A percentile compares a stretch with the other conserved stretches of the same genome.
These are phyloP conservation scores for Cordyceps cicadae DNA, from an alignment of 2,329 filamentous ascomycete species.

Conservation along the genomic window DNA sequence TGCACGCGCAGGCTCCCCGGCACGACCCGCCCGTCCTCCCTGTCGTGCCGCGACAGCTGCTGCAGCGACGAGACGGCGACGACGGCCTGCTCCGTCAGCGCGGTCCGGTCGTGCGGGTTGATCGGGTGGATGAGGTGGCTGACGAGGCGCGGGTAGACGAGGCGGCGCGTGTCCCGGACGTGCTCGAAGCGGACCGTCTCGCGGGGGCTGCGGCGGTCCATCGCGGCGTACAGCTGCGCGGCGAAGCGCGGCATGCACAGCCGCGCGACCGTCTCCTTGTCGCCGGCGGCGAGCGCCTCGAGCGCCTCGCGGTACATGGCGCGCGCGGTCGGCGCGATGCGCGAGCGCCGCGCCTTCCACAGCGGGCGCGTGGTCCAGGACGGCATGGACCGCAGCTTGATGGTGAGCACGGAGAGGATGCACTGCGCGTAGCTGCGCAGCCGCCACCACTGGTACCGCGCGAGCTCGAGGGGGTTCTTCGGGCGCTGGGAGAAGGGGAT, in stretches of 20 bases:
- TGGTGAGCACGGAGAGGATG: slow-evolving; percentile 25
- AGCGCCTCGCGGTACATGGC: slow-evolving; percentile 54
- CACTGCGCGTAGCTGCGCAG: slow-evolving; percentile 29
- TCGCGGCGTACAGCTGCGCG: slow-evolving; percentile 41
- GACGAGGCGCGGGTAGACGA: slow-evolving; percentile 40
- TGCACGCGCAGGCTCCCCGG: slow-evolving; percentile 41
- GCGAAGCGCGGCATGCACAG: slow-evolving; percentile 48
- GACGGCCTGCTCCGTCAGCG: slow-evolving; percentile 43
- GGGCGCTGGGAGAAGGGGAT: slow-evolving; percentile 31
- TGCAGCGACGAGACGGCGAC: slow-evolving; percentile 52
- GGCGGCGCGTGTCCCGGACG: slow-evolving; percentile 36
- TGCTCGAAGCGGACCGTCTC: slow-evolving; percentile 47
- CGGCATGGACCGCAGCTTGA: slow-evolving; percentile 39
- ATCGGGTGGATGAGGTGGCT: slow-evolving; percentile 46
- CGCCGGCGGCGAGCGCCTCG: slow-evolving; percentile 50
- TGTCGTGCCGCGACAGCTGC: slow-evolving; percentile 36
- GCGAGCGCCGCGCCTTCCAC: slow-evolving; percentile 34
- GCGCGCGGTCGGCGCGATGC: slow-evolving; percentile 45
- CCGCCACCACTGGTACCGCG: slow-evolving; percentile 30
- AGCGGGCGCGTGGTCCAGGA: slow-evolving; percentile 31
- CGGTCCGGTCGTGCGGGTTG: slow-evolving; percentile 31
- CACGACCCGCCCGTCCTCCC: slow-evolving; percentile 25
- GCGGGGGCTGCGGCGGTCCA: slow-evolving; percentile 41
- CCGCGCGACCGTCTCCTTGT: slow-evolving; percentile 39
- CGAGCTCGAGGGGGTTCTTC: slow-evolving; percentile 20